Conservation (phyloP, 1,284 basidiomycete species). For the Psilocybe mexicana region DNA sequence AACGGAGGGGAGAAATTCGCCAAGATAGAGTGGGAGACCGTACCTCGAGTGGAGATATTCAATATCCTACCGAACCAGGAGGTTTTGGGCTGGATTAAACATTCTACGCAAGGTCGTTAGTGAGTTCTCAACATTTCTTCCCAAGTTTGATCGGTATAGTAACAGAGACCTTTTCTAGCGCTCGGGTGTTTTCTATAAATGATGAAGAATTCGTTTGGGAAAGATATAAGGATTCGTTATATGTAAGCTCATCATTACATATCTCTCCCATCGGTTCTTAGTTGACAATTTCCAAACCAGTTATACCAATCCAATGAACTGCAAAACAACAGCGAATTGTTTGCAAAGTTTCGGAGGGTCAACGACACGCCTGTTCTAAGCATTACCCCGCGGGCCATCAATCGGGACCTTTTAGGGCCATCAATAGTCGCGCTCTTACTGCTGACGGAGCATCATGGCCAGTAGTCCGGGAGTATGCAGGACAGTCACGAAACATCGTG, state of each 20-base stretch:
- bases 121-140: not conserved
- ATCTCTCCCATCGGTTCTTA: not conserved
- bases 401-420: not conserved
- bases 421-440: constrained; percentile 7
- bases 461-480: not conserved
- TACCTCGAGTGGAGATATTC: constrained; percentile 1
- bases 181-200: not conserved
- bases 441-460: constrained; percentile 5
- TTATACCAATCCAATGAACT: not conserved
- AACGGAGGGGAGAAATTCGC: not conserved
- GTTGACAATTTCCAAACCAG: not conserved
- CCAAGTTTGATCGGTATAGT: not conserved
- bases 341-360: constrained; percentile 1
- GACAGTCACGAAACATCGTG: too few relatives aligned
- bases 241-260: not conserved
- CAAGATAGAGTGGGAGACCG: constrained; percentile 3
- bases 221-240: constrained; percentile 2
- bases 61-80: not conserved
- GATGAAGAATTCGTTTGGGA: constrained; percentile 5
- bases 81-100: constrained; percentile 1
- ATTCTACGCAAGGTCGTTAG: not conserved
- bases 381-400: constrained; percentile 2
- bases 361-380: not conserved
- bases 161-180: not conserved
- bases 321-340: not conserved